Evolutionary conservation across 2,329 filamentous ascomycete genomes (phyloP).

Genomic region (Fusarium luffae): DNA sequence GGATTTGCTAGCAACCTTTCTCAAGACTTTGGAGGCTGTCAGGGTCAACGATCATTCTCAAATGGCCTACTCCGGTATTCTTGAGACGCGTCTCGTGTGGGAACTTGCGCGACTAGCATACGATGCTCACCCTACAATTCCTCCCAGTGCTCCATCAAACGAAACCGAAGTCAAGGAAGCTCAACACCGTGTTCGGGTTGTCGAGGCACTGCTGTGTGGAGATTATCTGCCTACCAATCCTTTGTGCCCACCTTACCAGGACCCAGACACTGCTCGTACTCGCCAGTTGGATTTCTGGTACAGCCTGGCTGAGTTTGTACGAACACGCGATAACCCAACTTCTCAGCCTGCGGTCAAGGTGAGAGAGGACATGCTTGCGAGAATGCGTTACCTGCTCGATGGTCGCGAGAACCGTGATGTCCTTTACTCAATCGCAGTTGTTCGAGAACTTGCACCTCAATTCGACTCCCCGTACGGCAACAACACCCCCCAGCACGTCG

Average conservation of each 20-base stretch:
- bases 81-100: slow-evolving; percentile 71
- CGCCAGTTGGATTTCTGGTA: slow-evolving; percentile 86
- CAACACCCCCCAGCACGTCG: slow-evolving; percentile 67
- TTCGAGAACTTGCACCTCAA: slow-evolving; percentile 77
- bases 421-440: slow-evolving; percentile 87
- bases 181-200: slow-evolving; percentile 75
- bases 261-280: slow-evolving; percentile 64
- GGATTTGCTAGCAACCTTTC: slow-evolving; percentile 73
- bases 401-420: slow-evolving; percentile 89
- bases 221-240: slow-evolving; percentile 70
- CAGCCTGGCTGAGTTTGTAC: slow-evolving; percentile 74
- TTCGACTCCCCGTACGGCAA: slow-evolving; percentile 69
- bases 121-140: slow-evolving; percentile 50
- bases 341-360: slow-evolving; percentile 57
- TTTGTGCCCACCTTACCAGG: slow-evolving; percentile 61
- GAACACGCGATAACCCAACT: slow-evolving; percentile 67
- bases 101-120: slow-evolving; percentile 64
- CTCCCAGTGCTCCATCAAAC: slow-evolving; percentile 54
- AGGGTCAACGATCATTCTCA: slow-evolving; percentile 62
- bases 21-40: slow-evolving; percentile 64
- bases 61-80: slow-evolving; percentile 63
- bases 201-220: slow-evolving; percentile 82
- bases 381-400: slow-evolving; percentile 77
- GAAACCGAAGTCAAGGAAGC: slow-evolving; percentile 72
- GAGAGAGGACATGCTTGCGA: slow-evolving; percentile 72